These are phyloP conservation scores for Firmiana major DNA, from an alignment of 345 rosid species.

Conservation along the genomic window DNA sequence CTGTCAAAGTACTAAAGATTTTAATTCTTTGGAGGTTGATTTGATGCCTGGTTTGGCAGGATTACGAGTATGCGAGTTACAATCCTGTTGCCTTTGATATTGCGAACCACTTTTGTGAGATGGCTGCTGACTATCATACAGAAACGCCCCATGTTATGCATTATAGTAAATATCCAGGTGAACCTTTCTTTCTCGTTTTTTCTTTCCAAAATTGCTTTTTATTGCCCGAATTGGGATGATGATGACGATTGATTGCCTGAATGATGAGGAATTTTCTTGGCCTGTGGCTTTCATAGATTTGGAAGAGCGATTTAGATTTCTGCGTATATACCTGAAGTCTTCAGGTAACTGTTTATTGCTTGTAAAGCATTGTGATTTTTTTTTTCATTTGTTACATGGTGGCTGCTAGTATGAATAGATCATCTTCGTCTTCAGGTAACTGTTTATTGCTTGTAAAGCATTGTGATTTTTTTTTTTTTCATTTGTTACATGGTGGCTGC, in stretches of 20 bases:
- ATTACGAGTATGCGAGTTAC: slow-evolving; percentile 90
- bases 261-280: background rate
- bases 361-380: background rate
- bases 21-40: background rate
- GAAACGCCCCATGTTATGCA: slow-evolving; percentile 86
- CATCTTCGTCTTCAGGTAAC: slow-evolving; percentile 64
- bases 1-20: background rate
- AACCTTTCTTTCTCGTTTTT: slow-evolving; percentile 3
- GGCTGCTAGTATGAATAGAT: background rate
- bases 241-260: too few species aligned
- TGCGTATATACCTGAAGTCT: slow-evolving; percentile 51
- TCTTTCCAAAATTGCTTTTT: background rate
- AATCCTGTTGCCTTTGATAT: slow-evolving; percentile 85
- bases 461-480: background rate
- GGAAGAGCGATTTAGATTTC: slow-evolving; percentile 68
- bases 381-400: background rate
- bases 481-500: background rate
- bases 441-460: background rate
- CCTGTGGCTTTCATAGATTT: slow-evolving; percentile 35
- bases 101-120: slow-evolving; percentile 96
- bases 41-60: slow-evolving; percentile 39
- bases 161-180: slow-evolving; percentile 81
- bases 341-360: slow-evolving; percentile 43
- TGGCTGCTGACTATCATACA: slow-evolving; percentile 89
- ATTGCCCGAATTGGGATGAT: background rate